Evolutionary conservation across 805 yeast genomes (phyloP).

Genomic region (Scheffersomyces amazonensis): DNA sequence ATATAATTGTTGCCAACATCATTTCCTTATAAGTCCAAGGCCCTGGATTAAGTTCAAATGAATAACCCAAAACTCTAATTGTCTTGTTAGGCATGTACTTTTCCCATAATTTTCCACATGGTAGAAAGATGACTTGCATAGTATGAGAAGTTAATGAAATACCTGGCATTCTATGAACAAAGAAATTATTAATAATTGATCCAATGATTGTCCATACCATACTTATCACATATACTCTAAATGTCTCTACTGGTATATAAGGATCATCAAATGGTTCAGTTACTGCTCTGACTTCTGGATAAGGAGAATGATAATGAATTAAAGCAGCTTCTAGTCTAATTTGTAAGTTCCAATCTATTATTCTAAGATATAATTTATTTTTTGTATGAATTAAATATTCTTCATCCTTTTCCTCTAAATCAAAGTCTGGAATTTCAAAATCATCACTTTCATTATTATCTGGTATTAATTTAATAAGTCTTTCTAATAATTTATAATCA

Average conservation of each 20-base stretch:
- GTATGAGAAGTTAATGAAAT: constrained; percentile 34
- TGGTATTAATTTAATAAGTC: constrained; percentile 19
- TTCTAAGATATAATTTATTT: constrained; percentile 19
- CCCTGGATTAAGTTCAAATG: constrained; percentile 36
- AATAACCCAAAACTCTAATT: constrained; percentile 18
- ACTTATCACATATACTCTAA: constrained; percentile 38
- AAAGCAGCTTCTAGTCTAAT: constrained; percentile 35
- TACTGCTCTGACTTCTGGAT: constrained; percentile 38
- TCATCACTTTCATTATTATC: constrained; percentile 8
- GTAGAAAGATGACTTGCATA: constrained; percentile 36
- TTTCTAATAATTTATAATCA: constrained; percentile 32
- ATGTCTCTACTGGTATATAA: constrained; percentile 27
- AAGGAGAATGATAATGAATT: constrained; percentile 38
- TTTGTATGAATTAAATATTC: constrained; percentile 9
- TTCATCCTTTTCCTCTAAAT: constrained; percentile 2
- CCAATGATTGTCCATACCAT: constrained; percentile 42
- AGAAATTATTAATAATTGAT: constrained; percentile 37
- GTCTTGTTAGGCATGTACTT: constrained; percentile 23
- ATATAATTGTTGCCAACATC: constrained; percentile 44
- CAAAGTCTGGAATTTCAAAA: not conserved
- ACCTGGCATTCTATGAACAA: constrained; percentile 40
- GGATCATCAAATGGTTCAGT: constrained; percentile 39
- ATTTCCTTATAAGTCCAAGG: constrained; percentile 44
- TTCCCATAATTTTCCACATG: constrained; percentile 42
- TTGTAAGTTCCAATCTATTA: constrained; percentile 34